Base-by-base conservation (phyloP, 306 rosid species). In the Albizia julibrissin region DNA sequence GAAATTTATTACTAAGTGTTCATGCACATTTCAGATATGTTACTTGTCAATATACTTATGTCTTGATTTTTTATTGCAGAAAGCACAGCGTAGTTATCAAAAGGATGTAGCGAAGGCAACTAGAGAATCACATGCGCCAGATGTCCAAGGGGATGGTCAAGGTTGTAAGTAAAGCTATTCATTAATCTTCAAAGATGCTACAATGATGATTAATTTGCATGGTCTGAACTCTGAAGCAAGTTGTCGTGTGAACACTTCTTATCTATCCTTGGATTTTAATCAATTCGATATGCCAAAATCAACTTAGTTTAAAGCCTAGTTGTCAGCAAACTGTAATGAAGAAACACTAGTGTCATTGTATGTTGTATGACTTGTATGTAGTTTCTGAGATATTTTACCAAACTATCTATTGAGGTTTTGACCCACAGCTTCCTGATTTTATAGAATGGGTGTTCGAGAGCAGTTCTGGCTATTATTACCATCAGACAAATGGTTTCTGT, bases 51-150 rank as follows among this genome's bases (percentile, higher is more conserved):
- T 59, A 22, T 66, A 19, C 10, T 6, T 3, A 47, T 47, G 40
- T 33, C 77, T 81, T 69, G 76, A 22, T 74, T 71, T 79, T 83
- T 42, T 44, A 50, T 27, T 87, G 74, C 93, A 95, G 99, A 93
- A 92, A 92, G 98, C 99, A 15, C 89, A 89, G 18, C 92, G 92
- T 50, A 95, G 99, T 89, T 93, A 93, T 83, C 96, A 89, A 82
- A 95, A 93, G 88, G 99, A 95, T 89, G 80, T 86, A 42, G 93
- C 86, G 2, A 93, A 88, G 79, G 91, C 88, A 65, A 77, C 84
- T 12, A 91, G 84, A 76, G 94, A 93, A 75, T 86, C 94, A 29
- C 90, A 87, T 87, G 91, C 87, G 62, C 70, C 90, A 27, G 75
- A 71, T 43, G 34, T 43, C n/a, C 34, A 22, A 6, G 75, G 37